Evolutionary conservation across 2,329 filamentous ascomycete species (phyloP), one percentile per base, ranked within the genome.

Genomic region (Fusarium chlamydosporum): DNA sequence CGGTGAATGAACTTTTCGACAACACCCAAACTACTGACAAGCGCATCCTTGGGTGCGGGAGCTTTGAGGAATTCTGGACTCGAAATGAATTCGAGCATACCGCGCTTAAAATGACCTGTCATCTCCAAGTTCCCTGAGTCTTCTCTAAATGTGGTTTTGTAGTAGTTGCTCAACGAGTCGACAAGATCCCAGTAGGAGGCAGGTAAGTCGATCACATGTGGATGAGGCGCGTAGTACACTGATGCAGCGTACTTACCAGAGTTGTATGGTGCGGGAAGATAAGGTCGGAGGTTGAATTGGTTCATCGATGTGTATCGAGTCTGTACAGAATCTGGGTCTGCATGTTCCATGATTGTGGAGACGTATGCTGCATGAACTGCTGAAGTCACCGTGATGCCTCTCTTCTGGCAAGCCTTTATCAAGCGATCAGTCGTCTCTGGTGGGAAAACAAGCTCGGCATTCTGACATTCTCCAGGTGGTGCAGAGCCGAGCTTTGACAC

Each of bases 251-350:
- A 55, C 12, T 46, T 38, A 16, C 35, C 57, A 2, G 62, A 61
- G 40, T 65, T 70, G 38, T 72, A 71, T 3, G 72, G 73, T 16
- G 60, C 58, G 6, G 72, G 73, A 1, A 75, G 61, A 42, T 72
- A 75, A 8, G 56, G 56, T 11, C 72, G 74, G 7, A 76, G 70
- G 55, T 75, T 74, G 59, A 76, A 74, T 18, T 74, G 65, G 37
- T 33, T 70, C 7, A 67, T 61, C 16, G 73, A 64, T 13, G 73
- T 72, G 47, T 75, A 75, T 35, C 72, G 26, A 4, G 56, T 54
- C 35, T 48, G 46, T 9, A 13, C 18, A 4, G 46, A 50, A 8
- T 27, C 16, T 6, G 46, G 46, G 23, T 37, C 46, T 12, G 15
- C 33, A 18, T 50, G 15, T 11, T 37, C 42, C 42, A 26, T 46